phyloP scores from a whole-genome alignment of 805 yeast species.

The Blastobotrys mokoenaii region DNA sequence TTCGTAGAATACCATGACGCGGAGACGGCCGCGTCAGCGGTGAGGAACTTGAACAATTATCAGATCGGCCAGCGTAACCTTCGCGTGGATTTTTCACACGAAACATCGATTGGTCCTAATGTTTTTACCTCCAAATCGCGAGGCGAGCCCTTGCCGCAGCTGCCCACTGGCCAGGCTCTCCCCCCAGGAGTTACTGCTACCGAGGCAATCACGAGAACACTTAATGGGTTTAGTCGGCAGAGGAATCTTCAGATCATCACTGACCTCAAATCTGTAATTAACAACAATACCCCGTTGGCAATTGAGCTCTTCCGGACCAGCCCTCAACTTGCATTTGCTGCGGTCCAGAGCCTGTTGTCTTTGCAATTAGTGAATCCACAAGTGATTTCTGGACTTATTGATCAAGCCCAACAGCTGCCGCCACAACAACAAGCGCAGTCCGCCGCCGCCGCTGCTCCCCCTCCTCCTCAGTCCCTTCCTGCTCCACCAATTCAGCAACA shows the following conservation, averaged over 20 bases:
- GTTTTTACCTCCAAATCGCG: background rate
- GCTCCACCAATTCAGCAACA: constrained; percentile 1
- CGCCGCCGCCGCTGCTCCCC: too few species aligned
- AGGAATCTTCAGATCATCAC: constrained; percentile 41
- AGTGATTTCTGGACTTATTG: constrained; percentile 20
- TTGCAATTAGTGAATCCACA: constrained; percentile 29
- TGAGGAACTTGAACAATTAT: constrained; percentile 75
- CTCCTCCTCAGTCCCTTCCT: too few species aligned
- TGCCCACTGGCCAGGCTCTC: constrained; percentile 48
- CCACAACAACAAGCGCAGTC: constrained; percentile 6
- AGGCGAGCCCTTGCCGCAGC: constrained; percentile 7
- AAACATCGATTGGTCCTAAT: constrained; percentile 30
- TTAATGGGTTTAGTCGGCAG: constrained; percentile 34
- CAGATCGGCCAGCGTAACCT: constrained; percentile 62
- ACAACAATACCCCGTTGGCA: constrained; percentile 49
- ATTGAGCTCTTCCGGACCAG: constrained; percentile 51
- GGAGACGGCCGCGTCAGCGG: constrained; percentile 87
- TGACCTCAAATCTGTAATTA: constrained; percentile 54
- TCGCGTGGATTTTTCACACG: constrained; percentile 67
- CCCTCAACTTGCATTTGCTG: constrained; percentile 78
- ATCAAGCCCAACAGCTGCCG: constrained; percentile 7
- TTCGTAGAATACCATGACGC: constrained; percentile 74
- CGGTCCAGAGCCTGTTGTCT: constrained; percentile 60
- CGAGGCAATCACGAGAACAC: constrained; percentile 38
- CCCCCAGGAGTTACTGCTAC: constrained; percentile 29